Evolutionary conservation across 306 rosid genomes (phyloP).

Genomic region (Pachyrhizus erosus): DNA sequence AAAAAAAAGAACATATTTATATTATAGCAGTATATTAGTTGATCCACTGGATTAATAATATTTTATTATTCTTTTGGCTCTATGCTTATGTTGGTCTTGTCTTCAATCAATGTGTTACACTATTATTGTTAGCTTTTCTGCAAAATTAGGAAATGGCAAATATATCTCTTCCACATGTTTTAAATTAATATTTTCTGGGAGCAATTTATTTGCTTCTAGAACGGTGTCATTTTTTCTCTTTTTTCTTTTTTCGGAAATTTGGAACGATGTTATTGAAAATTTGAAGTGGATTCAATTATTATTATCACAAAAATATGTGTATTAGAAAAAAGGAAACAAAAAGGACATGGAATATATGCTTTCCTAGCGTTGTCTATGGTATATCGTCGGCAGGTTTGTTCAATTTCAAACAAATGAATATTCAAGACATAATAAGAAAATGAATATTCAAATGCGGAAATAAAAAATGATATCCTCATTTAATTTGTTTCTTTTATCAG

Average conservation of each 20-base stretch:
- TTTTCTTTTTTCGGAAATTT: neutral
- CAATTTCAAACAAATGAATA: slow-evolving; percentile 26
- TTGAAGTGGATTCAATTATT: neutral
- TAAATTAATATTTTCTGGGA: slow-evolving; percentile 8
- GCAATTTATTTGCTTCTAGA: slow-evolving; percentile 7
- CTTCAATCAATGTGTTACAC: slow-evolving; percentile 16
- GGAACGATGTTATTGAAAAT: neutral
- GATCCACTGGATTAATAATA: neutral
- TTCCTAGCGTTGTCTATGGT: slow-evolving; percentile 7
- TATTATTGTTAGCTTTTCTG: slow-evolving; percentile 5
- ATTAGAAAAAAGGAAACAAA: neutral
- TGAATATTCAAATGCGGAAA: neutral
- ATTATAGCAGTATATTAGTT: too few species aligned
- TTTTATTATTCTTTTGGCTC: neutral
- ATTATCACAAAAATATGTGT: neutral
- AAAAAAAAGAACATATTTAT: too few species aligned
- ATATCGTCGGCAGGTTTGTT: slow-evolving; percentile 27
- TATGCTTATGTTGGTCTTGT: neutral
- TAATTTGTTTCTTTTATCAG: neutral
- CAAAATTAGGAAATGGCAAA: neutral
- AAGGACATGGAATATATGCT: neutral
- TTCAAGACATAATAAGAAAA: neutral
- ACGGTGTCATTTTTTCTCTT: neutral
- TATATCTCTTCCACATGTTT: slow-evolving; percentile 33
- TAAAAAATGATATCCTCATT: neutral